Evolutionary conservation across 257 asterid species (phyloP).

Genomic region (Hygrophila difformis): DNA sequence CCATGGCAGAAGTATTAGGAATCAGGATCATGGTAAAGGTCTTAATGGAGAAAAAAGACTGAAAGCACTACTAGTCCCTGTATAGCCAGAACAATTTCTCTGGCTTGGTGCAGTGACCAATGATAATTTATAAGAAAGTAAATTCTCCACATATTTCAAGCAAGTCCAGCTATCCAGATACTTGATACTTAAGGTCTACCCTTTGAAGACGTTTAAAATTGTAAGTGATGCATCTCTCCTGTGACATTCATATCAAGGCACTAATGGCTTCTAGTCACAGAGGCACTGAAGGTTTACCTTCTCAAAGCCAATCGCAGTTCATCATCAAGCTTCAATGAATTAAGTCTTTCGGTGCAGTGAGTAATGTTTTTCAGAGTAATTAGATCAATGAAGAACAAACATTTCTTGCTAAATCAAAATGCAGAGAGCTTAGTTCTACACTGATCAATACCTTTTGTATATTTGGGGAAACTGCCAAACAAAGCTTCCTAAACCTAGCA

Average conservation of each 20-base stretch:
- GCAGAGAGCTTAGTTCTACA: too few species aligned
- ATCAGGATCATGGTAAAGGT: not conserved
- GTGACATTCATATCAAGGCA: not conserved
- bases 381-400: not conserved
- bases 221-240: not conserved
- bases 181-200: too few species aligned
- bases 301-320: not conserved
- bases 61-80: too few species aligned
- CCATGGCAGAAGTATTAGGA: conserved; percentile 7
- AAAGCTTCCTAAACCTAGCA: not conserved
- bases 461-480: not conserved
- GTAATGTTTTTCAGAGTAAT: not conserved
- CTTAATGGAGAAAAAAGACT: not conserved
- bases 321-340: not conserved
- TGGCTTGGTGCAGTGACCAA: too few species aligned
- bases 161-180: too few species aligned
- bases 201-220: too few species aligned
- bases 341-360: not conserved
- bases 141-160: too few species aligned
- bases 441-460: not conserved
- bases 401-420: not conserved
- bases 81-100: too few species aligned
- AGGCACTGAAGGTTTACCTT: not conserved
- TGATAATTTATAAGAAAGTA: too few species aligned
- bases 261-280: conserved; percentile 4